phyloP scores from a whole-genome alignment of 768 basidiomycete species.

The Scleroderma bovista region DNA sequence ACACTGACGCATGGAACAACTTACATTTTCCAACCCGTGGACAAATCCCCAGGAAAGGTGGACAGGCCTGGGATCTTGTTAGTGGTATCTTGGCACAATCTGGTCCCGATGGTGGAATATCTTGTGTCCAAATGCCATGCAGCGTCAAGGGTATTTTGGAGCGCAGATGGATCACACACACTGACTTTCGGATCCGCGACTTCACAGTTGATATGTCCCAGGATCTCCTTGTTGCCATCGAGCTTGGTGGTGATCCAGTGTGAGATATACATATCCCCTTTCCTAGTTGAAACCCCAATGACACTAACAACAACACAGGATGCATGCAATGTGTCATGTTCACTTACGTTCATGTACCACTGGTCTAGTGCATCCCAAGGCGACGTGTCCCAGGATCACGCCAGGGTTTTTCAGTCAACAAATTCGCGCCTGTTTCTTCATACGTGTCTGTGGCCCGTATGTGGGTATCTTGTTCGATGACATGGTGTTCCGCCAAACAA shows the following conservation, averaged over 20 bases:
- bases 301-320: not conserved
- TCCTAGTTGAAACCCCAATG: slow-evolving; percentile 1
- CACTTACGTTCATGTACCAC: slow-evolving; percentile 25
- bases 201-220: slow-evolving; percentile 34
- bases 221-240: slow-evolving; percentile 30
- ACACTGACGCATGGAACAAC: slow-evolving; percentile 26
- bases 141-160: slow-evolving; percentile 21
- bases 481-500: slow-evolving; percentile 3
- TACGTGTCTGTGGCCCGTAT: slow-evolving; percentile 28
- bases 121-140: slow-evolving; percentile 27
- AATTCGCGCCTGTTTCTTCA: slow-evolving; percentile 14
- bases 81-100: slow-evolving; percentile 32
- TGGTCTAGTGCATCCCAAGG: slow-evolving; percentile 24
- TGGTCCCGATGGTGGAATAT: slow-evolving; percentile 12
- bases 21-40: slow-evolving; percentile 16
- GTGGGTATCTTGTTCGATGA: slow-evolving; percentile 26
- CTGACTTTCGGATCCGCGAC: slow-evolving; percentile 28
- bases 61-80: slow-evolving; percentile 30
- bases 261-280: not conserved
- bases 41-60: slow-evolving; percentile 10
- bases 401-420: slow-evolving; percentile 3
- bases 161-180: slow-evolving; percentile 21
- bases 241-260: slow-evolving; percentile 16
- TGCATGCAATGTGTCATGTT: slow-evolving; percentile 17
- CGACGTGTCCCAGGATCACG: slow-evolving; percentile 11